These are phyloP conservation scores for Senna siamea DNA, from an alignment of 306 rosid genomes.

Conservation along the genomic window DNA sequence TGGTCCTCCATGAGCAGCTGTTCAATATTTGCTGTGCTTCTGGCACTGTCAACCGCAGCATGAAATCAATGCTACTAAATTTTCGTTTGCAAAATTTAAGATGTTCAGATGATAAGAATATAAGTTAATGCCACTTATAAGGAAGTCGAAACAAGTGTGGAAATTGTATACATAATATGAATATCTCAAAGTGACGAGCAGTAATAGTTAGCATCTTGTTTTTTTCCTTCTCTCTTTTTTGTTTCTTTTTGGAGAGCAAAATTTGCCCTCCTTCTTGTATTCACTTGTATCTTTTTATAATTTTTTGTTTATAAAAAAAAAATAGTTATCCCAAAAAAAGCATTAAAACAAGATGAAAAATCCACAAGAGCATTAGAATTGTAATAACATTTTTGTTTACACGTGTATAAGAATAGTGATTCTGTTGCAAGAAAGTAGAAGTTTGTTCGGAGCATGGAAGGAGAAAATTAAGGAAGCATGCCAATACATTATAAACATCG, in stretches of 20 bases:
- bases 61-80: slow-evolving; percentile 11
- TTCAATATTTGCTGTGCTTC: slow-evolving; percentile 54
- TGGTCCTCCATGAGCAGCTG: slow-evolving; percentile 57
- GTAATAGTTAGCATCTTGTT: neutral
- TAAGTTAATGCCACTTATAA: neutral
- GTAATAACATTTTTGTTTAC: neutral
- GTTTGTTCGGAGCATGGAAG: slow-evolving; percentile 19
- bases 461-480: slow-evolving; percentile 19
- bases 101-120: neutral
- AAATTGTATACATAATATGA: neutral
- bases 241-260: too few relatives aligned
- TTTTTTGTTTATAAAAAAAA: too few relatives aligned
- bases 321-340: too few relatives aligned
- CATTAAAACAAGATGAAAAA: slow-evolving; percentile 19
- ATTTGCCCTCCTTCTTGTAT: too few relatives aligned
- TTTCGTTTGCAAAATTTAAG: slow-evolving; percentile 22
- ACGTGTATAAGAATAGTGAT: neutral
- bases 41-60: slow-evolving; percentile 43
- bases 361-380: slow-evolving; percentile 10
- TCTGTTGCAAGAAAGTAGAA: slow-evolving; percentile 17
- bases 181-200: slow-evolving; percentile 30
- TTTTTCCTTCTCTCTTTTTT: too few relatives aligned
- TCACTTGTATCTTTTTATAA: too few relatives aligned
- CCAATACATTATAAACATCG: neutral
- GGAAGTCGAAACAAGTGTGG: neutral